Evolutionary conservation across 2,329 filamentous ascomycete species (phyloP).

Genomic region (Talaromyces pinophilus): DNA sequence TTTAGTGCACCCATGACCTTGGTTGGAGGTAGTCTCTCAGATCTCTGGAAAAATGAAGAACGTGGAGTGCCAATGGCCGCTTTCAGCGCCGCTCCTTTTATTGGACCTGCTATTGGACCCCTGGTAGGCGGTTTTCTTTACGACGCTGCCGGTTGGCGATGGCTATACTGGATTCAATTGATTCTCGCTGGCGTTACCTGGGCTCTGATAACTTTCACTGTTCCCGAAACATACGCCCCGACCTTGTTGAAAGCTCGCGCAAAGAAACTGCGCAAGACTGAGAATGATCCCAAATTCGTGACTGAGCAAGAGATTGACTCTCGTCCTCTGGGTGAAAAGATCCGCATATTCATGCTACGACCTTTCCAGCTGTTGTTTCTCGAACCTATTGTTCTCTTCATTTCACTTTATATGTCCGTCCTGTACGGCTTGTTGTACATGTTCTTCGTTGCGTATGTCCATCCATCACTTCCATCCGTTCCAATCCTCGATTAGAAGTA

Average conservation of each 20-base stretch:
- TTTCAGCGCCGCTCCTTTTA: constrained; percentile 79
- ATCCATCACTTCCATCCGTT: constrained; percentile 28
- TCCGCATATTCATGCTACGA: constrained; percentile 73
- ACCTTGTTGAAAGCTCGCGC: constrained; percentile 72
- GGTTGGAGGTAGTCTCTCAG: constrained; percentile 77
- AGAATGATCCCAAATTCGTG: constrained; percentile 67
- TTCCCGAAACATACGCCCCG: constrained; percentile 85
- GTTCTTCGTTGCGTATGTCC: constrained; percentile 58
- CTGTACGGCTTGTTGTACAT: constrained; percentile 58
- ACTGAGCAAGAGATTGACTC: constrained; percentile 80
- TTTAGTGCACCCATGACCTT: constrained; percentile 86
- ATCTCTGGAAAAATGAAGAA: constrained; percentile 83
- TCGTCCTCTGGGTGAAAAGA: constrained; percentile 66
- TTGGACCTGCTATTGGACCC: constrained; percentile 76
- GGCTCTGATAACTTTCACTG: constrained; percentile 79
- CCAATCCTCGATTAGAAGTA: not conserved
- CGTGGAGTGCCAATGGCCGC: constrained; percentile 84
- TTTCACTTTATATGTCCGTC: constrained; percentile 82
- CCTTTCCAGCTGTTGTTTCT: constrained; percentile 83
- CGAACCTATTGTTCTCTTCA: constrained; percentile 82
- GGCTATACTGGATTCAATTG: constrained; percentile 84
- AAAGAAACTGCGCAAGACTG: constrained; percentile 67
- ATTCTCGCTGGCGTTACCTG: constrained; percentile 72
- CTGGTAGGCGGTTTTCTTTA: constrained; percentile 75
- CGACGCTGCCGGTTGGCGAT: constrained; percentile 72